These are phyloP conservation scores for Sporothrix brasiliensis DNA, from an alignment of 2,329 filamentous ascomycete genomes.

Conservation along the genomic window DNA sequence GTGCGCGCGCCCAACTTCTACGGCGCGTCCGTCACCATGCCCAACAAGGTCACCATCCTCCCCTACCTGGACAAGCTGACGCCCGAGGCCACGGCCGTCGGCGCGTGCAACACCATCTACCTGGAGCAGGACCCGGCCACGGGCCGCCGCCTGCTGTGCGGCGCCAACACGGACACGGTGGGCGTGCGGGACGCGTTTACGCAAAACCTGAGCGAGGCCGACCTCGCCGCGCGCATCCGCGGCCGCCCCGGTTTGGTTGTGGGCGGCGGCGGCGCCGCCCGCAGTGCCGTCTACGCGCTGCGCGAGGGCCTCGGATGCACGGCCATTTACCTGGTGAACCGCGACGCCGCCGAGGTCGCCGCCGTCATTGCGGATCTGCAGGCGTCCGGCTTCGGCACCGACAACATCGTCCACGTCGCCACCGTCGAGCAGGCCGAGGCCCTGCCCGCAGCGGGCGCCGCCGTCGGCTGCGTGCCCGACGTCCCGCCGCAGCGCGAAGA, in stretches of 20 bases:
- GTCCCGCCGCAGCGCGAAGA: slow-evolving; percentile 67
- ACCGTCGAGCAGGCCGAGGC: slow-evolving; percentile 61
- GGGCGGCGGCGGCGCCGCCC: slow-evolving; percentile 77
- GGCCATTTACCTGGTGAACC: slow-evolving; percentile 76
- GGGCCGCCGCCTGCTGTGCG: slow-evolving; percentile 60
- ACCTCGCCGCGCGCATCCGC: slow-evolving; percentile 38
- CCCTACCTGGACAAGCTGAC: slow-evolving; percentile 73
- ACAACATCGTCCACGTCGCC: slow-evolving; percentile 60
- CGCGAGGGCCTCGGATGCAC: slow-evolving; percentile 68
- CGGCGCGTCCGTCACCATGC: slow-evolving; percentile 78
- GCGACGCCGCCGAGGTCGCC: slow-evolving; percentile 67
- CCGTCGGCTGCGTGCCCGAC: slow-evolving; percentile 76
- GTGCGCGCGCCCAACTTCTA: slow-evolving; percentile 63
- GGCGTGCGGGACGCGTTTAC: slow-evolving; percentile 74
- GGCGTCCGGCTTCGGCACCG: slow-evolving; percentile 60
- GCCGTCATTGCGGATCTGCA: slow-evolving; percentile 67
- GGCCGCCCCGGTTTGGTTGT: slow-evolving; percentile 69
- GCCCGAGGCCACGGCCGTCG: slow-evolving; percentile 70
- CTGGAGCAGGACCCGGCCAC: slow-evolving; percentile 54
- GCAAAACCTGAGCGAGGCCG: slow-evolving; percentile 52
- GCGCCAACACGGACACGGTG: slow-evolving; percentile 80
- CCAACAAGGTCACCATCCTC: slow-evolving; percentile 78
- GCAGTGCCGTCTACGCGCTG: slow-evolving; percentile 75
- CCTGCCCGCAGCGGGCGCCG: slow-evolving; percentile 64
- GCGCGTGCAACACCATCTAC: slow-evolving; percentile 77